phyloP scores from a whole-genome alignment of 2,329 filamentous ascomycete genomes.

The Apiospora koreana region DNA sequence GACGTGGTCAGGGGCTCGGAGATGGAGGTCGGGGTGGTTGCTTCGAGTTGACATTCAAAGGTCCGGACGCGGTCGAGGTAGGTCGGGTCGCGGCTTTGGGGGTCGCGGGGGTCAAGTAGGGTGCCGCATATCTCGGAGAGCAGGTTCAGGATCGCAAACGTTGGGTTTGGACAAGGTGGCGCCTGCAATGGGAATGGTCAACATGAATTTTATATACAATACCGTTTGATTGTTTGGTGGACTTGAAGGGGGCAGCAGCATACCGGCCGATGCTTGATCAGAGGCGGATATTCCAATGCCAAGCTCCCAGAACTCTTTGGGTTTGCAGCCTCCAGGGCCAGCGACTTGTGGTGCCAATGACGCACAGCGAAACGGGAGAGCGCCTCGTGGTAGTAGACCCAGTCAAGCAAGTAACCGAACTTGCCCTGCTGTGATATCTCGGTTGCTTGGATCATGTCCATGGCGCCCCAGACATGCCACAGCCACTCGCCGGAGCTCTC shows the following conservation, averaged over 20 bases:
- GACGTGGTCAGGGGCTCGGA: neutral
- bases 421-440: constrained; percentile 16
- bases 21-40: neutral
- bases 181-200: neutral
- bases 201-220: too few relatives aligned
- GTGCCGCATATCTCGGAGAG: constrained; percentile 25
- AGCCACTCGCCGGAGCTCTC: constrained; percentile 30
- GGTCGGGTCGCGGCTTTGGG: constrained; percentile 14
- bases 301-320: neutral
- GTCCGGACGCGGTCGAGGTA: constrained; percentile 19
- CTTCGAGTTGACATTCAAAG: constrained; percentile 18
- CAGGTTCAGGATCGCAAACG: constrained; percentile 21
- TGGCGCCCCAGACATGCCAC: constrained; percentile 27
- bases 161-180: constrained; percentile 13
- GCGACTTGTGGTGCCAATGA: constrained; percentile 25
- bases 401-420: constrained; percentile 24
- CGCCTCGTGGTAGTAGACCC: constrained; percentile 32
- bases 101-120: constrained; percentile 23
- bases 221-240: too few relatives aligned
- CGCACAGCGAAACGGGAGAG: constrained; percentile 28
- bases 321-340: constrained; percentile 4
- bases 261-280: constrained; percentile 13
- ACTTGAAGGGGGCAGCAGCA: neutral
- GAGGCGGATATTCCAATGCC: neutral
- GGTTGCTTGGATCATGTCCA: constrained; percentile 19